Evolutionary conservation across 192 early-diverging fungal species (phyloP).

Genomic region (Entomortierella beljakovae): DNA sequence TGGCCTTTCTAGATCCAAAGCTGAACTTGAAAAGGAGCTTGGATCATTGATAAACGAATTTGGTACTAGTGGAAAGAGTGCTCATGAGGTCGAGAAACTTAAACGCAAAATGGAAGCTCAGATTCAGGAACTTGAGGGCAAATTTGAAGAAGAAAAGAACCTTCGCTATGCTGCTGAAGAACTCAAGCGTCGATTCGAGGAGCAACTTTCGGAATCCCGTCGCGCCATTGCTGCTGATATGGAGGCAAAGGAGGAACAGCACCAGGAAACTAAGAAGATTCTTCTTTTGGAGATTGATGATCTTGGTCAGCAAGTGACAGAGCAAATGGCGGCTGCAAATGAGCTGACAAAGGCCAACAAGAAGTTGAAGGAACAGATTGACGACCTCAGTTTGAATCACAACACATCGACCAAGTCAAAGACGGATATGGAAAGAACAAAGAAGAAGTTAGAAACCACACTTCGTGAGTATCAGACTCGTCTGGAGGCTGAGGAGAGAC

Average conservation of each 20-base stretch:
- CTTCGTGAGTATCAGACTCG: constrained; percentile 42
- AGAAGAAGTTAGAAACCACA: constrained; percentile 55
- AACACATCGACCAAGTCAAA: constrained; percentile 62
- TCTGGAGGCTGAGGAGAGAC: constrained; percentile 33
- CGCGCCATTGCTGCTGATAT: constrained; percentile 71
- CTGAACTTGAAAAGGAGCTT: constrained; percentile 74
- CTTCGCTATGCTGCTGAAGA: constrained; percentile 72
- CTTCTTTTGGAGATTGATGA: constrained; percentile 67
- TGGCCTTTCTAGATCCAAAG: constrained; percentile 70
- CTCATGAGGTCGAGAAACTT: constrained; percentile 80
- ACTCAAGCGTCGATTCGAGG: constrained; percentile 72
- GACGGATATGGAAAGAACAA: constrained; percentile 61
- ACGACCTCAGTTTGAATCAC: constrained; percentile 66
- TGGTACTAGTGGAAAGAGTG: constrained; percentile 77
- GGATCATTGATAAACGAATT: constrained; percentile 76
- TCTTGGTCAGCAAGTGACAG: constrained; percentile 68
- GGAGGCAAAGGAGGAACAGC: constrained; percentile 73
- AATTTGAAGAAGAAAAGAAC: constrained; percentile 72
- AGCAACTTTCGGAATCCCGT: constrained; percentile 76
- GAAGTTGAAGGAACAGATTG: constrained; percentile 68
- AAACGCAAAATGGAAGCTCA: constrained; percentile 70
- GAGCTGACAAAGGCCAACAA: constrained; percentile 65
- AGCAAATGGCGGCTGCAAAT: constrained; percentile 55
- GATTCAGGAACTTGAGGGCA: constrained; percentile 69
- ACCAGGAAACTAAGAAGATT: constrained; percentile 80